Conservation (phyloP, 441 rosid species). For the Dalechampia spathulata region DNA sequence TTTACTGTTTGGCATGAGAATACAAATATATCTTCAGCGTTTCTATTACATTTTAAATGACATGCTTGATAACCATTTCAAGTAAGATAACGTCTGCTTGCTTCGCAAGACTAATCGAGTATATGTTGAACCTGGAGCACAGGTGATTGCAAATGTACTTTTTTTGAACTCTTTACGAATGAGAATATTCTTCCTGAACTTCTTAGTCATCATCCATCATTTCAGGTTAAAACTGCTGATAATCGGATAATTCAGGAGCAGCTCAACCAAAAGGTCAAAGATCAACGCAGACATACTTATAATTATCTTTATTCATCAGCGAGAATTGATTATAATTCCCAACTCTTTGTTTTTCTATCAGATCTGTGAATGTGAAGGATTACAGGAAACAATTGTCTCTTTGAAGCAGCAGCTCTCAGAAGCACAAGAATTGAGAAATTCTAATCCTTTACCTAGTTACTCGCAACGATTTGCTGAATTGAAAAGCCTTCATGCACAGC, state of each 20-base stretch:
- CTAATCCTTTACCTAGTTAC: slow-evolving; percentile 27
- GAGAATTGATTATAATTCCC: too few species aligned
- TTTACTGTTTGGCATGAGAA: slow-evolving; percentile 7
- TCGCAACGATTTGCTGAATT: slow-evolving; percentile 35
- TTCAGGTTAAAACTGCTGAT: slow-evolving; percentile 90
- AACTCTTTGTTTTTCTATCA: slow-evolving; percentile 28
- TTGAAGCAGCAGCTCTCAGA: slow-evolving; percentile 79
- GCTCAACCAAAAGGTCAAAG: slow-evolving; percentile 71
- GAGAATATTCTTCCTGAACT: too few species aligned
- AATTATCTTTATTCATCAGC: too few species aligned
- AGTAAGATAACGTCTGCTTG: too few species aligned
- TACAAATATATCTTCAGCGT: slow-evolving; percentile 3
- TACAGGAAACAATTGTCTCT: slow-evolving; percentile 62
- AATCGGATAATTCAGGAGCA: slow-evolving; percentile 93
- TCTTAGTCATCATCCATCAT: slow-evolving; percentile 11
- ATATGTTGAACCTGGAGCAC: too few species aligned
- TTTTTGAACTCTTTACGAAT: too few species aligned
- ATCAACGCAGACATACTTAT: background rate
- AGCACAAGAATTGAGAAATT: slow-evolving; percentile 41
- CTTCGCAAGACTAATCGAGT: too few species aligned
- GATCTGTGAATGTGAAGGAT: slow-evolving; percentile 67
- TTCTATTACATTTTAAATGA: background rate
- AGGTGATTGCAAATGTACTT: too few species aligned
- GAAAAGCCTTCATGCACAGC: slow-evolving; percentile 27
- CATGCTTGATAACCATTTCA: too few species aligned